phyloP scores from a whole-genome alignment of 1,284 basidiomycete genomes.

The Psilocybe mexicana region DNA sequence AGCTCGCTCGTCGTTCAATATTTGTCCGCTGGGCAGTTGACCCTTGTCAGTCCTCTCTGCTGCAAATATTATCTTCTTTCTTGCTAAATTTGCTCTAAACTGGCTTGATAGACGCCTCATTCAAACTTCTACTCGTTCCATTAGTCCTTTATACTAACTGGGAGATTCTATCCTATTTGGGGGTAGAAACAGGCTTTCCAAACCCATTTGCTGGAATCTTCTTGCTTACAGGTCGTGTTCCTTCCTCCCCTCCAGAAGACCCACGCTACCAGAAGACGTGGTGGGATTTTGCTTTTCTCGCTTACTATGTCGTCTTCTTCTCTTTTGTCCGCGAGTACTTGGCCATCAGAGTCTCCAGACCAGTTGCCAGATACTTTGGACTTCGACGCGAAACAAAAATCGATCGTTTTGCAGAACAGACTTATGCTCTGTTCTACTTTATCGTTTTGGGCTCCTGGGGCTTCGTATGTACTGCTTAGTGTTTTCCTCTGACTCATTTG shows the following conservation, averaged over 20 bases:
- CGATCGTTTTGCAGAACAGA: conserved; percentile 88
- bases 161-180: conserved; percentile 51
- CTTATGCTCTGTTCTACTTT: conserved; percentile 86
- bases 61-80: neutral
- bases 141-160: conserved; percentile 76
- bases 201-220: conserved; percentile 84
- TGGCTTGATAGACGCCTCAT: conserved; percentile 53
- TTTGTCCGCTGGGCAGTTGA: conserved; percentile 70
- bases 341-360: conserved; percentile 69
- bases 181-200: conserved; percentile 42
- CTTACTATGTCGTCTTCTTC: conserved; percentile 90
- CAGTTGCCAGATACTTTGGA: conserved; percentile 72
- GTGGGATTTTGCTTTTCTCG: conserved; percentile 81
- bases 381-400: conserved; percentile 71
- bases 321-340: conserved; percentile 87
- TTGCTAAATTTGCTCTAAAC: neutral
- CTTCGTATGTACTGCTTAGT: conserved; percentile 46
- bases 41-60: conserved; percentile 55
- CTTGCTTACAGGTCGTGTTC: conserved; percentile 71
- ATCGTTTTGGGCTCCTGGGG: conserved; percentile 72
- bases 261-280: conserved; percentile 78
- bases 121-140: conserved; percentile 76
- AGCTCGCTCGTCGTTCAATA: conserved; percentile 24
- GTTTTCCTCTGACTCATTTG: neutral
- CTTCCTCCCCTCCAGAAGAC: conserved; percentile 52